These are phyloP conservation scores for Colletotrichum sp. DNA, from an alignment of 2,329 filamentous ascomycete species.

Conservation along the genomic window DNA sequence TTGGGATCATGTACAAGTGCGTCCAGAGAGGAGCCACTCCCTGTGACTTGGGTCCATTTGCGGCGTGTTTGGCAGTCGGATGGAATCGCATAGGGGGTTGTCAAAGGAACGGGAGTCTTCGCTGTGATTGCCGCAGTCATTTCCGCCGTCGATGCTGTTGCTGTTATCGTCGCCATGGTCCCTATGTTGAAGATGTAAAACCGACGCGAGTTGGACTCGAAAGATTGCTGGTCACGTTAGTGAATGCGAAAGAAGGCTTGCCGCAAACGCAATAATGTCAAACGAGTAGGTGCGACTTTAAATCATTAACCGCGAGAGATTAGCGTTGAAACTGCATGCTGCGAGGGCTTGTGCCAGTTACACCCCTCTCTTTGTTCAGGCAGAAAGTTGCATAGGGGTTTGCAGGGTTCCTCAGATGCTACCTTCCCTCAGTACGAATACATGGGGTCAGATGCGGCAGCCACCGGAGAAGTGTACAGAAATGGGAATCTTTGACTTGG, in stretches of 20 bases:
- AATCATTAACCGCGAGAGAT: too few relatives aligned
- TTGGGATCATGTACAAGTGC: neutral
- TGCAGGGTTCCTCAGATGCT: neutral
- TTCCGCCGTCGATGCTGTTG: neutral
- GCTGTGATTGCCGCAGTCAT: too few relatives aligned
- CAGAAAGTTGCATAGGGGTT: neutral
- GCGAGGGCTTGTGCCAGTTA: neutral
- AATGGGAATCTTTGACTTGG: neutral
- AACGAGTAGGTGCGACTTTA: too few relatives aligned
- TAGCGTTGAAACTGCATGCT: neutral
- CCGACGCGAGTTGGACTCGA: too few relatives aligned
- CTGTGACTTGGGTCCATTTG: neutral
- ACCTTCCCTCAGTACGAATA: neutral
- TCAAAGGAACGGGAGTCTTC: too few relatives aligned
- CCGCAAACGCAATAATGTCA: too few relatives aligned
- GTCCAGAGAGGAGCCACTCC: too few relatives aligned
- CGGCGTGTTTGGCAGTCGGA: neutral
- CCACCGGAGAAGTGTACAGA: neutral
- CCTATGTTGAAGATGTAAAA: too few relatives aligned
- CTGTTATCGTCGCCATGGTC: neutral
- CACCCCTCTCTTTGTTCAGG: accelerated
- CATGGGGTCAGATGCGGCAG: neutral
- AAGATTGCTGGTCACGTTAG: too few relatives aligned
- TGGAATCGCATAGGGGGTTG: too few relatives aligned
- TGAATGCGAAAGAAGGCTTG: too few relatives aligned